Evolutionary conservation across 2,329 filamentous ascomycete species (phyloP), one percentile per base, ranked within the genome.

Genomic region (Colletotrichum shisoi): DNA sequence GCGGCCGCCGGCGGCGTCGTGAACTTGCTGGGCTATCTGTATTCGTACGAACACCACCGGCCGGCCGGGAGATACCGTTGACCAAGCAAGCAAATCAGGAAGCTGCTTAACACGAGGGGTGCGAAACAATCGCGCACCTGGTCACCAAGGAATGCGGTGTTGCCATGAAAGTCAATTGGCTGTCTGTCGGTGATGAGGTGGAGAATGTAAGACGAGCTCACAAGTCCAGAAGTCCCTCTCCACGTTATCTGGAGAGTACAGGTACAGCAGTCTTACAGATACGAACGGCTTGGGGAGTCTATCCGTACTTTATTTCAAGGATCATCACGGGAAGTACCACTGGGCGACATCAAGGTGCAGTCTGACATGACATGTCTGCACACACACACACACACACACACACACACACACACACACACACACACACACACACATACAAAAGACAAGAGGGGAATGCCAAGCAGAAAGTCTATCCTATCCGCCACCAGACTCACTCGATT

Each of bases 71-170:
- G 61, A 64, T 39, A 64, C 54, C 34, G 61, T 44, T 59, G 46
- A 37, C 54, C 61, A 34, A 11, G n/a, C 60, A 67, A 68, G 64
- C 65, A 27, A 68, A 65, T 65, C 44, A 68, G 65, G 65, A 68
- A 68, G 65, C 62, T 67, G 53, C 40, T 24, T 31, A 66, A 40
- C 12, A 46, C 27, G 15, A 58, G n/a, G n/a, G 31, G 44, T 24
- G 13, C n/a, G 42, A 40, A 54, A 12, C 31, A 34, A 34, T 34
- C 31, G 8, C 31, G 3, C 31, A 34, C 2, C 31, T 34, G 31
- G 31, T 31, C 24, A 57, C 34, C 44, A 37, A 46, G 27, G 51
- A 44, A 44, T 24, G 45, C 51, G 11, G 34, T 37, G 42, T 31
- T 27, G 45, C 44, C 9, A 17, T 6, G 12, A 27, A 63, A 64